These are phyloP conservation scores for Calonectria naviculata DNA, from an alignment of 2,329 filamentous ascomycete species.

Conservation along the genomic window DNA sequence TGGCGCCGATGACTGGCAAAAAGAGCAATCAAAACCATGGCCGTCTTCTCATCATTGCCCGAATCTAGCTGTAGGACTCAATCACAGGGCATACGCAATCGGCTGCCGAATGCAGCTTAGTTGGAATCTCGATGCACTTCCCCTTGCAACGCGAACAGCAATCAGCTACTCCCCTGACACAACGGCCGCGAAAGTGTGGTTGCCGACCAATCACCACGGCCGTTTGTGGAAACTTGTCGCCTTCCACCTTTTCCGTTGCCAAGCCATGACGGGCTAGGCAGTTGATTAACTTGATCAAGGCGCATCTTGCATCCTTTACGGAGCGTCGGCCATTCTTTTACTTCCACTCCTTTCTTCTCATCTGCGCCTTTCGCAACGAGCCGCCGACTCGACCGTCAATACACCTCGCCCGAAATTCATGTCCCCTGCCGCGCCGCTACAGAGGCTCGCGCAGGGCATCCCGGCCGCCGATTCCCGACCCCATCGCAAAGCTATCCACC, in stretches of 20 bases:
- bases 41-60: too few species aligned
- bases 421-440: constrained; percentile 34
- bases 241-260: constrained; percentile 16
- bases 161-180: constrained; percentile 2
- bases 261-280: constrained; percentile 9
- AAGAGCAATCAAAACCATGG: neutral
- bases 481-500: constrained; percentile 21
- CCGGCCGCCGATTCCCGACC: constrained; percentile 26
- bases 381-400: neutral
- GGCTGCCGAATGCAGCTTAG: constrained; percentile 2
- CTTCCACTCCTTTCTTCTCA: neutral
- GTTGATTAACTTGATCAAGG: constrained; percentile 16
- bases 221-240: constrained; percentile 35
- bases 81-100: constrained; percentile 6
- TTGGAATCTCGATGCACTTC: neutral
- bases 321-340: neutral
- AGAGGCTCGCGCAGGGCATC: constrained; percentile 40
- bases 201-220: constrained; percentile 33
- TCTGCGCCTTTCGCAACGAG: neutral
- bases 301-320: neutral
- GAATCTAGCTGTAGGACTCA: neutral
- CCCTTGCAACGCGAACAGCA: constrained; percentile 1
- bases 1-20: neutral
- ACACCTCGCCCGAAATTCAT: constrained; percentile 31
- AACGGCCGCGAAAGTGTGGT: constrained; percentile 2